A percentile compares a stretch with the other conserved stretches of the same genome.
Evolutionary conservation across 257 asterid genomes (phyloP).

Genomic region (Solanum paucissectum): DNA sequence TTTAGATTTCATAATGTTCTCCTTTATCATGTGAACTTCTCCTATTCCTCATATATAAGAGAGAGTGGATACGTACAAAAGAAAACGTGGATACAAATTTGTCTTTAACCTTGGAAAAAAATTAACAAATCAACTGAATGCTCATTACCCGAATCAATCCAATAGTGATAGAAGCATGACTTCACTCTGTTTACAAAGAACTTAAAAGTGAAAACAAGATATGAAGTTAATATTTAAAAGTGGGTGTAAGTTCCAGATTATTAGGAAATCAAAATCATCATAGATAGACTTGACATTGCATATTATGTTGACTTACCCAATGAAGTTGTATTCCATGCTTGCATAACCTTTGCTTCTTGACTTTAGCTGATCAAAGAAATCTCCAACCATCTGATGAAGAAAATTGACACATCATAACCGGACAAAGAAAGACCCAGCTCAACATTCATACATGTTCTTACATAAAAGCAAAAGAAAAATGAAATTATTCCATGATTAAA

Average conservation of each 20-base stretch:
- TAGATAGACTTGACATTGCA: neutral
- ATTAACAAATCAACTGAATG: neutral
- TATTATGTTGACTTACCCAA: conserved; percentile 43
- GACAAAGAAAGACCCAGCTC: neutral
- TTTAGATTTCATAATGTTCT: neutral
- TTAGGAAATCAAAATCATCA: neutral
- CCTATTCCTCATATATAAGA: neutral
- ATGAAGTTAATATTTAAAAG: neutral
- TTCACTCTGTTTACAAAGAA: neutral
- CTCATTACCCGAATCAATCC: neutral
- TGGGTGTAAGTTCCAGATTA: neutral
- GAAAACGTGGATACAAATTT: neutral
- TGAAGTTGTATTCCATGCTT: conserved; percentile 93
- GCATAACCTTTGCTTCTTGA: conserved; percentile 99
- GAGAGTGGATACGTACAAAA: neutral
- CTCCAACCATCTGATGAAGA: conserved; percentile 90
- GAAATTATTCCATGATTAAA: neutral
- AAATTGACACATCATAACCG: neutral
- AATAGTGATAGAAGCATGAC: neutral
- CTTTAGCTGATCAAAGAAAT: conserved; percentile 97
- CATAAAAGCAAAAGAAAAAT: neutral
- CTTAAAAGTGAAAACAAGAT: neutral
- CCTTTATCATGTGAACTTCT: neutral
- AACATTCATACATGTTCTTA: neutral
- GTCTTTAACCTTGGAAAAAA: neutral